Base-by-base conservation (phyloP, 2,329 filamentous ascomycete genomes). In the Ascomycota sp. region DNA sequence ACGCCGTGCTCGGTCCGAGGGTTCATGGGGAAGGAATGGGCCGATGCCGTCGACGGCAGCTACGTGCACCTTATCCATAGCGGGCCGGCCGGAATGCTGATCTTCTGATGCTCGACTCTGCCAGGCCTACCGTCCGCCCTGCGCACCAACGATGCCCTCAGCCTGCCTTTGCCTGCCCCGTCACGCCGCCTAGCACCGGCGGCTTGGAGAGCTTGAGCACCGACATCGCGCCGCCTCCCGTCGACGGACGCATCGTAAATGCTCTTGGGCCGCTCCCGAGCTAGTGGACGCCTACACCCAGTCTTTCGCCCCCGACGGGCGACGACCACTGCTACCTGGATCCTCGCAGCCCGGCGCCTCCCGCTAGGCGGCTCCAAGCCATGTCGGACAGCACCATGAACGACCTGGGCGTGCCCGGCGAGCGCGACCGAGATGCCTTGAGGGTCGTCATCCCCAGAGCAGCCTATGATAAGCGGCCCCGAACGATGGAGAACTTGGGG, bases 391-490 rank as follows among this genome's bases (percentile, higher is more conserved):
- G 79, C 22, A 85, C 77, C 5, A 56, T 77, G 32, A 75, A 74
- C 28, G 79, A 83, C 38, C 61, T 65, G 28, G 59, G 50, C 32
- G 46, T 48, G 23, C 58, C 55, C 30, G 60, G 59, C 36, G 63
- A 61, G 40, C 58, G 61, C 13, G 72, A 76, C 34, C 61, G 62
- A 3, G 76, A 75, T 22, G 76, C 71, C 33, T 75, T 89, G 51
- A 82, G 77, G 46, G 72, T 91, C 23, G 65, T 86, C 35, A 86
- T 91, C 42, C 76, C 82, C 30, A 67, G 79, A 36, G 68, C 78
- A 8, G 61, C 63, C 19, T 63, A 68, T 27, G 66, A 68, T 20
- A 44, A 49, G 25, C 63, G 69, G 30, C 66, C 73, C 19, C 75
- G 65, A 44, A 75, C 71, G 5, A 62, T 69, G 36, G 70, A 75